Base-by-base conservation (phyloP, 495 filamentous ascomycete genomes). In the Tirmania nivea region DNA sequence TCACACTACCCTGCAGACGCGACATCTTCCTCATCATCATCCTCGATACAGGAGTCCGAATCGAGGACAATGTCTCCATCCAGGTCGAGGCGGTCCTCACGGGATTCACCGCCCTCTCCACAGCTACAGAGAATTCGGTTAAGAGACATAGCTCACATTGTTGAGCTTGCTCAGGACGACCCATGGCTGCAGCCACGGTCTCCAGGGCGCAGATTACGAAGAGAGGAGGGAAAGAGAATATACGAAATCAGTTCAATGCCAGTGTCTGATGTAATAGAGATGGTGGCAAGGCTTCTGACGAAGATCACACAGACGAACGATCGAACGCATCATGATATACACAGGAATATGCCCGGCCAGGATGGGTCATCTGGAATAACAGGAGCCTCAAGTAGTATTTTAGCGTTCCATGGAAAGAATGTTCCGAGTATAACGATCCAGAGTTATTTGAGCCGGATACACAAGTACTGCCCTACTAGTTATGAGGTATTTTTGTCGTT, bases 401-500 rank as follows among this genome's bases (percentile, higher is more conserved):
- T 99, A 10, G 92, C 90, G n/a, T 99, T 99, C 61, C 90, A 99
- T 66, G 90, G 90, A 25, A 99, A 96, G 69, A 99, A 99, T 57
- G 86, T 96, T 9, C 90, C 90, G 2, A 90, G 81, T 63, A 99
- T 99, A 56, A 92, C 88, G 35, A 96, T 99, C 53, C 70, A 92
- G 54, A 96, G 86, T 72, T 99, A 99, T 58, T 71, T 99, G 31
- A 89, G 78, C 63, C 82, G 90, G 48, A 96, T 99, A 60, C 89
- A 99, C 65, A 96, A 95, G 67, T 99, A 99, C 63, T 99, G 90
- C 61, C 90, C 90, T 0, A 96, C 92, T 4, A 96, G 90, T 6
- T 99, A 94, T 66, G 90, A 99, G 68, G 90, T 99, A 0, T 99
- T 99, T 60, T 70, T 99, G 42, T 93, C 86, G 57, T 66, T 99